Evolutionary conservation across 345 rosid genomes (phyloP), one percentile per base, ranked within the genome.

Genomic region (Brassica rapa): DNA sequence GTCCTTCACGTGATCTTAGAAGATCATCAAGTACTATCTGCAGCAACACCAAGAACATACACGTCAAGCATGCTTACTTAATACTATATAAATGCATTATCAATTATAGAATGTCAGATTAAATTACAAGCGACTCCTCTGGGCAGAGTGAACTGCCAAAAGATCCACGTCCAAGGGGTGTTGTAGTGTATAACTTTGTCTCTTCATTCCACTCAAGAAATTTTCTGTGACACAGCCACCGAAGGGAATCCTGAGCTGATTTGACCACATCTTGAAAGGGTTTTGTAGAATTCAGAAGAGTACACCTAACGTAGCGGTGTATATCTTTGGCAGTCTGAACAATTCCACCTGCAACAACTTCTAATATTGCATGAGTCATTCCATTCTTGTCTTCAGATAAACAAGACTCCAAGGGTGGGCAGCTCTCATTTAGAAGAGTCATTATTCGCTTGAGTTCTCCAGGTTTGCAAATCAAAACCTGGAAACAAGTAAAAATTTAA

Each of bases 111-210:
- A 65, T 19, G 68, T 62, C 43, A 49, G 56, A 23, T 41, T 78
- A 51, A 37, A 59, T 74, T 90, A 94, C 98, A 77, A 94, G 97
- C 68, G 98, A 94, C 84, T 94, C 98, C 80, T 92, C 98, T 69
- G 98, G 98, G 84, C 93, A 87, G 76, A 94, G 92, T 74, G 98
- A 94, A 85, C 98, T 94, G 74, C 98, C 98, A 87, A 94, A 94
- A 82, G 98, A 76, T 76, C 97, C 98, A 81, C 91, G 93, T 67
- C 98, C 98, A 27, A 94, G 98, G 69, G 98, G 91, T 63, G 98
- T 89, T 64, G 91, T 77, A 76, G 89, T 81, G 71, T 92, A 94
- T 85, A 94, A 85, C 83, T 91, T 91, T 43, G 92, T 89, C 72
- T 92, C 93, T 79, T 92, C 95, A 85, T 88, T 88, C 98, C 98